Evolutionary conservation across 768 basidiomycete species (phyloP), one percentile per base, ranked within the genome.

Genomic region (Auricularia heimuer): DNA sequence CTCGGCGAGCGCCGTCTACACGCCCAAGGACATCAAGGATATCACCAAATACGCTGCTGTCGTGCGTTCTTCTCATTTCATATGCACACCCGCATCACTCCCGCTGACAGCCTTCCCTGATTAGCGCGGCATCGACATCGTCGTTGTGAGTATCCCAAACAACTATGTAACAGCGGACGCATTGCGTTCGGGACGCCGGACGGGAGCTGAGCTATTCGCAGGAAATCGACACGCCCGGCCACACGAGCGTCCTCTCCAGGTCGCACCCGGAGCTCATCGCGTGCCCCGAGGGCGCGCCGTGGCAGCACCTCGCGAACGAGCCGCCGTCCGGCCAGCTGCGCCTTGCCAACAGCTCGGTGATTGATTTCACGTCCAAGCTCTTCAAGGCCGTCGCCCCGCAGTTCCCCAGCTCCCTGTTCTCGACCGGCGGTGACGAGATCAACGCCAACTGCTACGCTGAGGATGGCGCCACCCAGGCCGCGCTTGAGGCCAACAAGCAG

Each of bases 141-240:
- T 91, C 29, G 42, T 85, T 68, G 81, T 82, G 73, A 66, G 42
- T n/a, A 35, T 29, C 29, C 29, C 29, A 29, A 29, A 29, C 2
- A 29, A 29, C 29, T 29, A 29, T 29, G 29, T 29, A 29, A 29
- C 18, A 51, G 14, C 47, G 47, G 18, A 4, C 47, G 47, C 47
- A 51, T 6, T 14, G 34, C 33, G 37, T 18, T 44, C 42, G 35
- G 24, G 8, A 11, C 21, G n/a, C 34, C 14, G 18, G 21, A n/a
- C 37, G 4, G 3, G 10, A 2, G 34, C n/a, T 33, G 7, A 0
- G 29, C 29, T 29, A 29, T 29, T 29, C 35, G 16, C 64, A 86
- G 83, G 92, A 93, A 77, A 82, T 94, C 62, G 93, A 93, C 71
- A 89, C 83, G 2, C 92, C 92, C 0, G 92, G 92, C 0, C 93